A percentile compares a stretch with the other conserved stretches of the same genome.
Conservation (phyloP, 176 grass and related monocot species). For the Thalia dealbata region DNA sequence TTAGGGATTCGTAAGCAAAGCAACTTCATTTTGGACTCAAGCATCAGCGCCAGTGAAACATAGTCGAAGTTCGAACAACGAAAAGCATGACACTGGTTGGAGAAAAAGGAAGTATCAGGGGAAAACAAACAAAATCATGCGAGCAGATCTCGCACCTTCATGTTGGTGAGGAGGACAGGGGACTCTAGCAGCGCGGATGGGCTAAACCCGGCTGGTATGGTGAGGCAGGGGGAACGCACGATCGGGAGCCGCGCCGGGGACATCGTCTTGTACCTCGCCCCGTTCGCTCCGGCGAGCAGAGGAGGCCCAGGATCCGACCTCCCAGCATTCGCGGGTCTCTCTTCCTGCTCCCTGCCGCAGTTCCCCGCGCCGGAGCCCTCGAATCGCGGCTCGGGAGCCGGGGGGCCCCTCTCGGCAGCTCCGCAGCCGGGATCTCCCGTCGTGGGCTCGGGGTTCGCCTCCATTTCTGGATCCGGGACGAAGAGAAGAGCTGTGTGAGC, state of each 20-base stretch:
- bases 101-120: background rate
- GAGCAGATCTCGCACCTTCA: constrained; percentile 43
- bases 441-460: background rate
- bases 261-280: constrained; percentile 94
- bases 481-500: background rate
- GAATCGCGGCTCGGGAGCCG: background rate
- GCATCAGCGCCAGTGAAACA: background rate
- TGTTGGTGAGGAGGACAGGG: constrained; percentile 85
- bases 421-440: constrained; percentile 2
- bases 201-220: constrained; percentile 82
- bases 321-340: background rate
- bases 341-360: background rate
- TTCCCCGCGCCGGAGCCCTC: constrained; percentile 6
- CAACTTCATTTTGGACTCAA: background rate
- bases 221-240: constrained; percentile 78
- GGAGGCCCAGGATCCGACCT: background rate
- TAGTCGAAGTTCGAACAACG: background rate
- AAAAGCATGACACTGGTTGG: background rate
- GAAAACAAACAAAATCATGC: background rate
- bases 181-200: constrained; percentile 88
- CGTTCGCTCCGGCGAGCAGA: constrained; percentile 5
- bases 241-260: constrained; percentile 91
- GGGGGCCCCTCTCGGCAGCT: background rate
- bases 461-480: constrained; percentile 12
- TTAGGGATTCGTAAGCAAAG: background rate